Conservation (phyloP, 805 yeast genomes). For the Suhomyces pyralidae region DNA sequence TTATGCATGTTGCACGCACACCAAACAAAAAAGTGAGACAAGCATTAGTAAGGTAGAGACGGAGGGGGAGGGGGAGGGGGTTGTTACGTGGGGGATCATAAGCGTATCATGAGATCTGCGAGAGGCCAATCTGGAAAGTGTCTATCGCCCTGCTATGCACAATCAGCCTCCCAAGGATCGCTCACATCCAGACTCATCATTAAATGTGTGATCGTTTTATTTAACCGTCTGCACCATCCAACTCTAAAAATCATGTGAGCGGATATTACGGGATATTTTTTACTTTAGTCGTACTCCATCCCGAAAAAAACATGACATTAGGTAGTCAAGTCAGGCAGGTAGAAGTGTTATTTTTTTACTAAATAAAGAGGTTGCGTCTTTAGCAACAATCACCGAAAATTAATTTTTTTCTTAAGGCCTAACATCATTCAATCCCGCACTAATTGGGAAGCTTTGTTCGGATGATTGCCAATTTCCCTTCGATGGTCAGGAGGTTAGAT, state of each 20-base stretch:
- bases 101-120: not conserved
- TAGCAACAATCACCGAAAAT: not conserved
- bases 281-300: not conserved
- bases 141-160: not conserved
- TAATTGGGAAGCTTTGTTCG: not conserved
- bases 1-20: not conserved
- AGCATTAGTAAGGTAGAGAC: not conserved
- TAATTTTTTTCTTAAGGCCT: not conserved
- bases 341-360: not conserved
- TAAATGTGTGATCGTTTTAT: not conserved
- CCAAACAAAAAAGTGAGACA: not conserved
- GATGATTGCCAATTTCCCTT: not conserved
- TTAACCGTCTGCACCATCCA: not conserved
- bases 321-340: not conserved
- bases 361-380: not conserved
- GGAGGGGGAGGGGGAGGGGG: not conserved
- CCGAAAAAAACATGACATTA: not conserved
- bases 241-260: constrained; percentile 9
- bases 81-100: not conserved
- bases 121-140: not conserved
- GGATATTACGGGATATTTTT: constrained; percentile 10
- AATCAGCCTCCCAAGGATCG: not conserved
- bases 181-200: not conserved
- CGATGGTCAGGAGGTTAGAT: not conserved
- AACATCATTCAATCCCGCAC: not conserved